Base-by-base conservation (phyloP, 2,329 filamentous ascomycete species). In the Elsinoe necatrix region DNA sequence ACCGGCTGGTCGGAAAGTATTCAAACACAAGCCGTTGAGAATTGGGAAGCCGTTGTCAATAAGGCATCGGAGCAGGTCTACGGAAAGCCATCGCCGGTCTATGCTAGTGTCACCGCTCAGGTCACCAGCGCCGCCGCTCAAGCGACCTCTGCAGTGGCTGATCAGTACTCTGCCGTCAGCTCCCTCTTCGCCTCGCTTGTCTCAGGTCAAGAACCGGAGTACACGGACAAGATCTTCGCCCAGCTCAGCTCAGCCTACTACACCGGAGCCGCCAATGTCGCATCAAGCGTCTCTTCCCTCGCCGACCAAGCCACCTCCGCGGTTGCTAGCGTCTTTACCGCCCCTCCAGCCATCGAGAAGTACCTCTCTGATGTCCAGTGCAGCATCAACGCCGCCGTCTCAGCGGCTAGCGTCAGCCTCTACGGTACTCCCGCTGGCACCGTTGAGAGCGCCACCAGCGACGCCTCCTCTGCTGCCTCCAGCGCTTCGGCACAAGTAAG, bases 221-320 rank as follows among this genome's bases (percentile, higher is more conserved):
- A 89, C 64, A 90, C 85, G 0, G 87, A 95, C 65, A 90, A 86
- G 58, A 85, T 92, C 2, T 82, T 89, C 71, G 82, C 76, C 54
- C 81, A 86, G 54, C 77, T 95, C 11, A 80, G 81, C 57, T 84
- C 80, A 2, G 86, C 83, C 0, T 93, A 92, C 65, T 81, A 82
- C 21, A 87, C 83, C 0, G 85, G 83, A 1, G 72, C 80, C 1
- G 77, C 81, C 0, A 82, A 77, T 0, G 73, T 78, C 6, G 76
- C 76, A 9, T 75, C 77, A 0, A 62, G 59, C 23, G 20, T 80
- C 74, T 80, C 78, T 8, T 81, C 77, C 12, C 68, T 84, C 18
- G 80, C 84, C 25, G 80, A 83, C 63, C 71, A 80, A 64, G 79
- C 77, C 1, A 78, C 76, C 18, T 76, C 76, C 21, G 77, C 76